Base-by-base conservation (phyloP, 164 flowering plant species). In the Macadamia tetraphylla region DNA sequence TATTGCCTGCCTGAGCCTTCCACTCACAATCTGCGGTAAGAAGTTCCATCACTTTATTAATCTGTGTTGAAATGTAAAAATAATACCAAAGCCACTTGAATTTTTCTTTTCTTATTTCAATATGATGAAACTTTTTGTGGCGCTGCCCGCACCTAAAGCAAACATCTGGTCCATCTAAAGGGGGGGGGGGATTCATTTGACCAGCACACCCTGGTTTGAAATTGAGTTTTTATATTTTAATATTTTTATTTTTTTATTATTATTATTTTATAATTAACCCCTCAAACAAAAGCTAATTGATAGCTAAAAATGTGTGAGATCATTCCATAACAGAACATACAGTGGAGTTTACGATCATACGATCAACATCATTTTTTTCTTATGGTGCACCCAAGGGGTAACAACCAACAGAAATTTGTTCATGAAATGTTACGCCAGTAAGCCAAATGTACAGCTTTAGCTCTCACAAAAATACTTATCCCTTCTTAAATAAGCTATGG, bases 1-100 rank as follows among this genome's bases (percentile, higher is more conserved):
- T 67, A 77, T 87, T 85, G 70, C 94, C 91, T 18, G 90, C 88
- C 67, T 84, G 90, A 10, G 88, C 90, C 74, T 84, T 88, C 90
- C 90, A 86, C 67, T 86, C 90, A 58, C 93, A 86, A 79, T 88
- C 93, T 88, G 82, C 72, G 43, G 69, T 5, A 67, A 13, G 44
- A 67, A 56, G 13, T 31, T 29, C 29, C 30, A 17, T 35, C 29
- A 31, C 32, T 10, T 9, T 6, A 6, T 8, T 32, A 35, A 9
- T 14, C 52, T 6, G 29, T 9, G 23, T 63, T 2, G 32, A 5
- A 43, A 63, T 0, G 43, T 46, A 46, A 9, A 46, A 46, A 9
- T 46, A 3, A 1, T 46, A 46, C 9, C 51, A 46, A 3, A 46
- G 51, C 51, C 3, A 46, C 51, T 3, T 46, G 40, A 35, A 2